Percentiles rank a stretch among this genome's conserved stretches.
phyloP scores from a whole-genome alignment of 2,329 filamentous ascomycete species.

The Raffaelea ambrosiae region DNA sequence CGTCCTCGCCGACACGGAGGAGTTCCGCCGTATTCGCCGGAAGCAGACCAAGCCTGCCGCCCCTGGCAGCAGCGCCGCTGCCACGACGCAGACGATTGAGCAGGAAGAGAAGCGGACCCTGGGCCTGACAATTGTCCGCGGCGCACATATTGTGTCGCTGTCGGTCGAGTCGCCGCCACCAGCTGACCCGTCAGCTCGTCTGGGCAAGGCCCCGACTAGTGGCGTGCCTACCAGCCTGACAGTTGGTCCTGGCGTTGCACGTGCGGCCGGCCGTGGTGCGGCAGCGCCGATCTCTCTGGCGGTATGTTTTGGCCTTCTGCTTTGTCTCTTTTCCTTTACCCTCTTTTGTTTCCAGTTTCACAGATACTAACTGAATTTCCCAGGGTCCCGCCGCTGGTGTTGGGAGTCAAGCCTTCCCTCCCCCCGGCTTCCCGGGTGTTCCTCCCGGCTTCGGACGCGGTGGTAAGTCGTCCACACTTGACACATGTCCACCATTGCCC shows the following conservation, averaged over 20 bases:
- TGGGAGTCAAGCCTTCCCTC: constrained; percentile 57
- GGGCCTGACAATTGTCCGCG: constrained; percentile 87
- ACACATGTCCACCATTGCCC: too few relatives aligned
- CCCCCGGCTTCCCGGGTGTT: constrained; percentile 44
- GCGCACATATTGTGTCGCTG: constrained; percentile 87
- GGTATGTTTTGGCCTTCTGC: constrained; percentile 33
- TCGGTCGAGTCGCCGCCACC: constrained; percentile 95
- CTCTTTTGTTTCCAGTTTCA: not conserved
- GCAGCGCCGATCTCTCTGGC: constrained; percentile 67
- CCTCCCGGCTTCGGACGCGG: constrained; percentile 43
- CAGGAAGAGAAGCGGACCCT: constrained; percentile 97
- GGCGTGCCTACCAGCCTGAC: constrained; percentile 63
- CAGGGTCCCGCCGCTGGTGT: constrained; percentile 82
- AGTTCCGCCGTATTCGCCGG: constrained; percentile 86
- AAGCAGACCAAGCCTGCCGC: constrained; percentile 67
- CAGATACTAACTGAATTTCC: not conserved
- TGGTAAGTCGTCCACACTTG: constrained; percentile 35
- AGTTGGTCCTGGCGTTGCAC: constrained; percentile 80
- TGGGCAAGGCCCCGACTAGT: constrained; percentile 67
- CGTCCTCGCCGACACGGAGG: constrained; percentile 96
- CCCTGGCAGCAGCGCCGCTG: constrained; percentile 38
- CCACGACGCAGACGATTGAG: constrained; percentile 64
- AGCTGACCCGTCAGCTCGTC: constrained; percentile 80
- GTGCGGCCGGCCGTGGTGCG: constrained; percentile 79
- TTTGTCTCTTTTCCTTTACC: not conserved